Evolutionary conservation across 2,329 filamentous ascomycete genomes (phyloP).

Genomic region (Geosmithia flava): DNA sequence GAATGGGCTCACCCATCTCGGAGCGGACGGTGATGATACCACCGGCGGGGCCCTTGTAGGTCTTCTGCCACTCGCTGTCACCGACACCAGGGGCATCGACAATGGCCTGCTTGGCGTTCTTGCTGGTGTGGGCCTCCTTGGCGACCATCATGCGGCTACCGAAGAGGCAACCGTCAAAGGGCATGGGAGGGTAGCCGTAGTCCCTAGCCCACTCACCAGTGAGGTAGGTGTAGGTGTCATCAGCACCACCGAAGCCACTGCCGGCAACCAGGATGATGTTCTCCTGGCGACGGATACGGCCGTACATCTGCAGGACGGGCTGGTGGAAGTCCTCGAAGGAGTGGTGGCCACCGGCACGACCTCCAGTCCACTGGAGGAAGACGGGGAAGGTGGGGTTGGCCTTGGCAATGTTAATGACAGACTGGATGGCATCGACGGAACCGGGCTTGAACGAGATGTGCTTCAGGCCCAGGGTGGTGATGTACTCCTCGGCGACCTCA

Average conservation of each 20-base stretch:
- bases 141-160: slow-evolving; percentile 92
- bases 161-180: slow-evolving; percentile 83
- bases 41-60: slow-evolving; percentile 81
- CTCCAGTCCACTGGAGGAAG: slow-evolving; percentile 88
- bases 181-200: slow-evolving; percentile 84
- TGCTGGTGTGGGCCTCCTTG: slow-evolving; percentile 82
- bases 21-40: slow-evolving; percentile 94
- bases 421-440: slow-evolving; percentile 76
- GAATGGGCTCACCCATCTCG: slow-evolving; percentile 98
- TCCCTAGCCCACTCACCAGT: slow-evolving; percentile 80
- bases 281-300: slow-evolving; percentile 68
- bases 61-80: slow-evolving; percentile 80
- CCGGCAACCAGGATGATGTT: slow-evolving; percentile 86
- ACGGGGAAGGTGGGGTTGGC: slow-evolving; percentile 92
- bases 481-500: slow-evolving; percentile 87
- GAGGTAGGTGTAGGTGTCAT: slow-evolving; percentile 87
- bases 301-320: slow-evolving; percentile 84
- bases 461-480: slow-evolving; percentile 82
- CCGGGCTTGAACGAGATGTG: slow-evolving; percentile 93
- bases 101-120: slow-evolving; percentile 80
- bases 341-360: slow-evolving; percentile 86
- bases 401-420: slow-evolving; percentile 85
- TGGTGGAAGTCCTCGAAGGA: slow-evolving; percentile 94
- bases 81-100: slow-evolving; percentile 73
- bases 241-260: slow-evolving; percentile 80